Evolutionary conservation across 1,284 basidiomycete species (phyloP), one percentile per base, ranked within the genome.

Genomic region (Ceratobasidium sp.): DNA sequence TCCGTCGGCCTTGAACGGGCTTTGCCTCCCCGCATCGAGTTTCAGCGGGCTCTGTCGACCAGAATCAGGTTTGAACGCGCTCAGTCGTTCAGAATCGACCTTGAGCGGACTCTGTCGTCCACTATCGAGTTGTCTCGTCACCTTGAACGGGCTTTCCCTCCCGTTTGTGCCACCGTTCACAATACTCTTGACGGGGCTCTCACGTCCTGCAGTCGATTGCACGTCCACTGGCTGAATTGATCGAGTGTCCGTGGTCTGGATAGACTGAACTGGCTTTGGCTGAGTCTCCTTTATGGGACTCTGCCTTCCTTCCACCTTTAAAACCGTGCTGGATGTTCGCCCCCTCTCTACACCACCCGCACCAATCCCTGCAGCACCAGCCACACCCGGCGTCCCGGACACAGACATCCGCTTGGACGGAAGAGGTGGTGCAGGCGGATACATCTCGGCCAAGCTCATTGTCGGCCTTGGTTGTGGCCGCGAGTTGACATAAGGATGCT

Each of bases 21-120:
- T 59, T 14, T 43, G 67, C 30, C 59, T 48, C 32, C 45, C 45
- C 12, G 52, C 16, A 23, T 41, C 39, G 14, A 14, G 5, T n/a
- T 60, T 60, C 21, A 60, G 21, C 14, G 57, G 57, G 34, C 57
- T 59, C 34, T 59, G 57, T 6, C 57, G 34, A 16, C 57, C 57
- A 39, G 36, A 6, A 6, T 48, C 59, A 26, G 23, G 26, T 23
- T 48, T 61, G 14, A 9, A 46, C 3, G 41, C 41, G 28, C 59
- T 61, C 59, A 46, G 59, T 9, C 59, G 32, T 30, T 39, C 46
- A 2, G 16, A 2, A 18, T 59, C 18, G 18, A 23, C n/a, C 39
- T 70, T 50, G 32, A 34, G 55, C 50, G 64, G 64, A 30, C 48
- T 55, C 23, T 34, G 16, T 30, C 21, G 48, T 21, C 45, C 50